Percentiles rank a stretch among this genome's conserved stretches.
Conservation (phyloP, 495 filamentous ascomycete genomes). For the Tricharina praecox region DNA sequence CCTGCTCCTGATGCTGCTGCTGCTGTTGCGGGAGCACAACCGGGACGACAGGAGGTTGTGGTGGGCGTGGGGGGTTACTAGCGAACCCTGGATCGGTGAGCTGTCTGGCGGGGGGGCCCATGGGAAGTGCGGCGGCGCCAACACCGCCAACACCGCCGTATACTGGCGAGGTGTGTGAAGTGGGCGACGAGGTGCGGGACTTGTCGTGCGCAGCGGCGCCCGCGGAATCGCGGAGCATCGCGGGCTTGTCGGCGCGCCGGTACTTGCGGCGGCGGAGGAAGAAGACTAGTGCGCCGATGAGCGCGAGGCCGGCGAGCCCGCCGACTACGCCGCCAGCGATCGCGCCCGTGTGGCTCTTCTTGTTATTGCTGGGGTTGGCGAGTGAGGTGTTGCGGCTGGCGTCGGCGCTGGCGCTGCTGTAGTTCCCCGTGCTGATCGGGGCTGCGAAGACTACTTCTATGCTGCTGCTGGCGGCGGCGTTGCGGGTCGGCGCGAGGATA, state of each 20-base stretch:
- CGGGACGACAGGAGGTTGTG: not conserved
- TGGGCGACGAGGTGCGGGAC: slow-evolving; percentile 7
- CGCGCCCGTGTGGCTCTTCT: slow-evolving; percentile 4
- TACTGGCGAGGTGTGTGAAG: slow-evolving; percentile 7
- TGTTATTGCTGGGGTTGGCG: not conserved
- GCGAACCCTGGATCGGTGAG: not conserved
- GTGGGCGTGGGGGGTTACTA: not conserved
- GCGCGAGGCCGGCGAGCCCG: slow-evolving; percentile 12
- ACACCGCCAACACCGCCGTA: not conserved
- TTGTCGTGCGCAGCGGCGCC: slow-evolving; percentile 15
- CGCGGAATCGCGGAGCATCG: slow-evolving; percentile 1
- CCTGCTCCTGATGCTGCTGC: not conserved
- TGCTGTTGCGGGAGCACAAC: not conserved
- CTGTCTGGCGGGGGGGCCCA: not conserved
- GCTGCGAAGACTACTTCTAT: too few species aligned
- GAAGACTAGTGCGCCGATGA: slow-evolving; percentile 11
- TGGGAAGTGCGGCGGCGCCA: not conserved
- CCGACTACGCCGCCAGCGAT: slow-evolving; percentile 25
- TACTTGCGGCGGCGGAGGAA: slow-evolving; percentile 12
- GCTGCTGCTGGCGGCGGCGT: too few species aligned
- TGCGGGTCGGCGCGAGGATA: too few species aligned
- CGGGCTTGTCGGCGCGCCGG: not conserved
- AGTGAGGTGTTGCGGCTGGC: too few species aligned
- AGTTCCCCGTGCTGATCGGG: too few species aligned
- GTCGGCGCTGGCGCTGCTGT: too few species aligned